Evolutionary conservation across 352 stramenopile species (phyloP).

Genomic region (Globisporangium lucens): DNA sequence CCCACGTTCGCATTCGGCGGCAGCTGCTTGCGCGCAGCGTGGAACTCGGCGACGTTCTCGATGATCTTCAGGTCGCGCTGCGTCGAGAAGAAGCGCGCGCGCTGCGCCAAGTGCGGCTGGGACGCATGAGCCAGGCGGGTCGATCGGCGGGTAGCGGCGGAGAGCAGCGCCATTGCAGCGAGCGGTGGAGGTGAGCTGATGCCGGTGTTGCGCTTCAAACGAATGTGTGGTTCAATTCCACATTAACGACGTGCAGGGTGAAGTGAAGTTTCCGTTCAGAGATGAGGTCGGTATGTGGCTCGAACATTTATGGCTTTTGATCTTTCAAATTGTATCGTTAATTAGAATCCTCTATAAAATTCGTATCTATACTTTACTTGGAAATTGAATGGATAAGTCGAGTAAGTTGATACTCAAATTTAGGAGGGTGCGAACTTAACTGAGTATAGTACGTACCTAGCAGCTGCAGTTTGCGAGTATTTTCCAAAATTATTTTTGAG

Average conservation of each 20-base stretch:
- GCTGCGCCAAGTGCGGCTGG: not conserved
- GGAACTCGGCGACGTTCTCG: constrained; percentile 54
- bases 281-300: too few relatives aligned
- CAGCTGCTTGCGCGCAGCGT: constrained; percentile 44
- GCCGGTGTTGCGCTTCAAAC: not conserved
- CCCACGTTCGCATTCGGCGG: constrained; percentile 76
- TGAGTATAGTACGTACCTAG: too few relatives aligned
- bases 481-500: too few relatives aligned
- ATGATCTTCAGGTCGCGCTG: constrained; percentile 25
- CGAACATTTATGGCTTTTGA: too few relatives aligned
- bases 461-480: too few relatives aligned
- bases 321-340: too few relatives aligned
- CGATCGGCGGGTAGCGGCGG: not conserved
- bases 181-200: not conserved
- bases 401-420: too few relatives aligned
- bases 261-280: too few relatives aligned
- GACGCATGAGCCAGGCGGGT: not conserved
- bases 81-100: constrained; percentile 12
- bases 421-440: too few relatives aligned
- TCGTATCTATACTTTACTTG: too few relatives aligned
- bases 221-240: not conserved
- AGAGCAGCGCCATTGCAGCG: constrained; percentile 2
- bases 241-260: not conserved
- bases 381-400: too few relatives aligned
- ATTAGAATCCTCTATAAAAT: too few relatives aligned